Conservation (phyloP, 176 grass and related monocot genomes). For the Leersia perrieri region DNA sequence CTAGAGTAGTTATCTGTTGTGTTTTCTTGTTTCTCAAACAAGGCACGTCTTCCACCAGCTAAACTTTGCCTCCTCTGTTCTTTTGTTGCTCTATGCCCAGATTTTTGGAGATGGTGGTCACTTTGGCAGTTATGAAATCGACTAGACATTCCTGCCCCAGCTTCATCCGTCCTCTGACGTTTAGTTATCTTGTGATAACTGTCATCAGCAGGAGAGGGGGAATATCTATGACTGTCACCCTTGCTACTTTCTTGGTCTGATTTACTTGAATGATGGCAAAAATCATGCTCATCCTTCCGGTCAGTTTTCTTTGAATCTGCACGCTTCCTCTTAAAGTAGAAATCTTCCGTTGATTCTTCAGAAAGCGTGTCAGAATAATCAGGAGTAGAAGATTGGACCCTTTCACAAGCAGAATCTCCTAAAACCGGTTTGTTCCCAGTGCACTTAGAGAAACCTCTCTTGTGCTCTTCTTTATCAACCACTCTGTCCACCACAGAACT, state of each 20-base stretch:
- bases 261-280: conserved; percentile 31
- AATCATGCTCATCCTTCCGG: conserved; percentile 31
- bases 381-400: conserved; percentile 22
- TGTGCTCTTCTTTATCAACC: conserved; percentile 21
- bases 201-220: conserved; percentile 23
- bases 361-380: conserved; percentile 49
- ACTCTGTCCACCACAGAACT: conserved; percentile 25
- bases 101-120: not conserved
- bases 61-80: conserved; percentile 5
- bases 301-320: conserved; percentile 26
- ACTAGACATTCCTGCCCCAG: conserved; percentile 11
- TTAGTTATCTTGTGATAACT: conserved; percentile 35
- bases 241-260: conserved; percentile 29
- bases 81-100: conserved; percentile 31
- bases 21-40: conserved; percentile 34
- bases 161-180: conserved; percentile 21
- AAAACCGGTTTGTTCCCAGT: conserved; percentile 24
- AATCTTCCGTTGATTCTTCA: conserved; percentile 49
- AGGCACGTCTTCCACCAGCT: conserved; percentile 18
- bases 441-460: conserved; percentile 13
- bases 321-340: conserved; percentile 47
- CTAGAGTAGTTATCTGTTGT: conserved; percentile 28
- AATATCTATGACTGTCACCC: conserved; percentile 5
- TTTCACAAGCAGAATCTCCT: conserved; percentile 36
- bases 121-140: conserved; percentile 12